Evolutionary conservation across 2,329 filamentous ascomycete genomes (phyloP).

Genomic region (Arthrobotrys conoides): DNA sequence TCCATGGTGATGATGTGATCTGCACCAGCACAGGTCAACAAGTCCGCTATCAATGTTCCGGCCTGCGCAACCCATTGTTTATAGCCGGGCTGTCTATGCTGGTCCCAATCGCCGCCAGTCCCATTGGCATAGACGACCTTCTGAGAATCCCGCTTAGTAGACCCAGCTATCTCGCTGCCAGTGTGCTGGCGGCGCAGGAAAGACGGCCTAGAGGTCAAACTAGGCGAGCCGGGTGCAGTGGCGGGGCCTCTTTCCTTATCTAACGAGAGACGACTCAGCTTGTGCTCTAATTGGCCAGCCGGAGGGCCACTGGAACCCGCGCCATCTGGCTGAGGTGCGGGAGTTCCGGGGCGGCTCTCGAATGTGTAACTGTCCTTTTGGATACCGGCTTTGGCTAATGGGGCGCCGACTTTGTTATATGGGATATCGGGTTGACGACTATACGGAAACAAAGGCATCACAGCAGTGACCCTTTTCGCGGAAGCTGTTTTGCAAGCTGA

Average conservation of each 20-base stretch:
- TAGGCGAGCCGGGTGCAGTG: conserved; percentile 49
- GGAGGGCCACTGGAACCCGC: conserved; percentile 58
- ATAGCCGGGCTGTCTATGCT: conserved; percentile 90
- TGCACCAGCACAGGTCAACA: conserved; percentile 93
- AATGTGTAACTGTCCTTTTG: conserved; percentile 78
- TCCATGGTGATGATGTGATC: conserved; percentile 99
- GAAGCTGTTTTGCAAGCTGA: conserved; percentile 97
- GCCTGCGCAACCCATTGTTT: conserved; percentile 99
- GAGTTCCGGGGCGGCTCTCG: conserved; percentile 90
- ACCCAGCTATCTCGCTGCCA: conserved; percentile 46
- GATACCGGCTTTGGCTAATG: conserved; percentile 79
- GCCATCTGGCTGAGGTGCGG: conserved; percentile 71
- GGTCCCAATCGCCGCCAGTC: conserved; percentile 72
- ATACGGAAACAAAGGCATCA: conserved; percentile 96
- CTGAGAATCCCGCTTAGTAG: conserved; percentile 52
- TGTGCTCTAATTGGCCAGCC: conserved; percentile 62
- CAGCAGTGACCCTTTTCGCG: conserved; percentile 90
- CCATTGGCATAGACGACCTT: conserved; percentile 73
- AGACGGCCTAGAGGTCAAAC: conserved; percentile 43
- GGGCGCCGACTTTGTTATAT: conserved; percentile 95
- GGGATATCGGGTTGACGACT: conserved; percentile 95
- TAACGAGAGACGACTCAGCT: conserved; percentile 62
- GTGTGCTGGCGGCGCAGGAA: conserved; percentile 56
- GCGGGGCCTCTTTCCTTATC: conserved; percentile 61
- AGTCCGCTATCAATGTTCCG: conserved; percentile 91